Evolutionary conservation across 345 rosid species (phyloP).

Genomic region (Triadica sebifera): DNA sequence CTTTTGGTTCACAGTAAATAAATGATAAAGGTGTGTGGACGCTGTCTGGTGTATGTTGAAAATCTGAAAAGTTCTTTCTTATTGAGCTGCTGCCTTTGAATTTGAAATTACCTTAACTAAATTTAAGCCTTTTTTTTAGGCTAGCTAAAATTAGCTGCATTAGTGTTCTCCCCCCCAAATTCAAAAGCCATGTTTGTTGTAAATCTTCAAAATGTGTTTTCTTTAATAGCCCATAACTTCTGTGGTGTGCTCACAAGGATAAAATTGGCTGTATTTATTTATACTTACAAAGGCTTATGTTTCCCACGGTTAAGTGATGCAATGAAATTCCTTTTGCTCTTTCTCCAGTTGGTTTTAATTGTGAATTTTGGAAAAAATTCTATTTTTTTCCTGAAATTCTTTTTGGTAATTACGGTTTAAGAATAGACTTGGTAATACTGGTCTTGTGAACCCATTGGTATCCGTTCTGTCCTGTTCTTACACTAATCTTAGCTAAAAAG

Average conservation of each 20-base stretch:
- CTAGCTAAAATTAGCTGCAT: not conserved
- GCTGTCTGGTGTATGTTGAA: not conserved
- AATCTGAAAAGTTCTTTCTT: not conserved
- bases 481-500: not conserved
- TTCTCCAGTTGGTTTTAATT: not conserved
- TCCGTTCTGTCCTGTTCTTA: no score
- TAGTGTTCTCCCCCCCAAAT: not conserved
- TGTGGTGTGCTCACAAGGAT: not conserved
- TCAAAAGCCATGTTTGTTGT: not conserved
- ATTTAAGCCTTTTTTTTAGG: not conserved
- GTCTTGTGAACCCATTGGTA: no score
- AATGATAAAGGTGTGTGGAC: not conserved
- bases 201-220: not conserved
- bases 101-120: not conserved
- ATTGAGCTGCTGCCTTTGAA: not conserved
- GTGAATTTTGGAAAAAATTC: not conserved
- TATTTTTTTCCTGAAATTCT: not conserved
- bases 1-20: not conserved
- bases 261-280: not conserved
- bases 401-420: not conserved
- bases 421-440: no score
- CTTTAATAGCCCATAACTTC: not conserved
- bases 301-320: not conserved
- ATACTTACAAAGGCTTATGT: not conserved
- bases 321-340: not conserved